Evolutionary conservation across 2,329 filamentous ascomycete species (phyloP), one percentile per base, ranked within the genome.

Genomic region (Colletotrichum musicola): DNA sequence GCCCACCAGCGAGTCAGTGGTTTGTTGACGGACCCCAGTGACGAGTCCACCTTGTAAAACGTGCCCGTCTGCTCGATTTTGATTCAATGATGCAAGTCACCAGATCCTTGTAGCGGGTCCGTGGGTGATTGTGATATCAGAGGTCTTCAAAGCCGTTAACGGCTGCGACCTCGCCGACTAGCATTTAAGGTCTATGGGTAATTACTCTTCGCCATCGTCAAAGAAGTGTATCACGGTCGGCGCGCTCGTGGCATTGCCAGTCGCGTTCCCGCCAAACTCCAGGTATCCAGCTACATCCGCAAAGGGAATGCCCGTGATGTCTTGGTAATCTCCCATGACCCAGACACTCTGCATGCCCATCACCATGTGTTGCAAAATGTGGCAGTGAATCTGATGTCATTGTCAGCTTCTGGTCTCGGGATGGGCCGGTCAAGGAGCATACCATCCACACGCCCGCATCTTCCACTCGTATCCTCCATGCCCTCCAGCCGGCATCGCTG

Each of bases 371-470:
- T 85, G 83, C 57, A 86, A 71, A 16, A 86, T 83, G 74, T 90
- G 88, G 70, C 88, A 90, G 74, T 90, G 88, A 70, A 90, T 79
- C 66, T 69, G 14, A 47, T 13, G 47, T 3, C 10, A 6, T 47
- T 12, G 22, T 65, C n/a, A 69, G 44, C 50, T 40, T 16, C 20
- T 4, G 20, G 16, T 30, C 13, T 38, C 9, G 44, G 1, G 14
- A 6, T 49, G 44, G 6, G 38, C 4, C 6, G 14, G 46, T 4
- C n/a, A 14, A 6, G 40, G 14, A 6, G 30, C 66, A 51, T 35
- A 57, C 66, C 86, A 90, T 86, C 87, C 87, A 90, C 3, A 86
- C 86, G 0, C 88, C 88, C 0, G 89, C 84, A 4, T 86, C 79
- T 1, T 80, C 75, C 1, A 85, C 75, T 4, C 80, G 73, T 1